Base-by-base conservation (phyloP, 257 asterid species). In the Capsicum baccatum region DNA sequence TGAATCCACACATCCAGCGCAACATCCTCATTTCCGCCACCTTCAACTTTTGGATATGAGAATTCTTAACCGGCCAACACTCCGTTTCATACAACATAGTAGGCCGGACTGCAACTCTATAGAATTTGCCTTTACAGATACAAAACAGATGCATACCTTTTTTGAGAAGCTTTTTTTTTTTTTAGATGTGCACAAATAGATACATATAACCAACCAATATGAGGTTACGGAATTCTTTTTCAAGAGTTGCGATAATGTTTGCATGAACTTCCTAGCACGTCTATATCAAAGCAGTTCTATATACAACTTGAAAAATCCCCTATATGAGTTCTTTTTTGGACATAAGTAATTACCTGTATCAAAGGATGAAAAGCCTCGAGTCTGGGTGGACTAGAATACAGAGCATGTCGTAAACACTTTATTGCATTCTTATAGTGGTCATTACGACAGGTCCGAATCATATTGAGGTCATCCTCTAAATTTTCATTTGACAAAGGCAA, bases 331-430 rank as follows among this genome's bases (percentile, higher is more conserved):
- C 15, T 21, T 76, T 52, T 21, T 54, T 52, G 26, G 64, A 54
- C 64, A 78, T 33, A 54, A 78, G 33, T 14, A 16, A 80, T 66
- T 86, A 96, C 98, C 97, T 96, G 99, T 87, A 94, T 91, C 66
- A 92, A 86, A 86, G 98, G 99, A 86, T 91, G 98, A 87, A 96
- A 87, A 54, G 98, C 98, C 91, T 94, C 98, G 55, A 80, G 63
- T 70, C 87, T 89, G 37, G 98, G 94, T 3, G 94, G 93, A 66
- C 84, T 90, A 21, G 91, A 80, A 86, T 90, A 69, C 83, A 96
- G 87, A 84, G 99, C 97, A 85, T 63, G 88, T 9, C 44, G 44
- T 39, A 39, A 39, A 39, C 5, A 39, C 89, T 92, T 90, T 85
- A 94, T 62, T 19, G 96, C 97, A 85, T 39, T 87, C 79, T 82